Evolutionary conservation across 176 grass and related monocot genomes (phyloP), one percentile per base, ranked within the genome.

Genomic region (Avena atlantica): DNA sequence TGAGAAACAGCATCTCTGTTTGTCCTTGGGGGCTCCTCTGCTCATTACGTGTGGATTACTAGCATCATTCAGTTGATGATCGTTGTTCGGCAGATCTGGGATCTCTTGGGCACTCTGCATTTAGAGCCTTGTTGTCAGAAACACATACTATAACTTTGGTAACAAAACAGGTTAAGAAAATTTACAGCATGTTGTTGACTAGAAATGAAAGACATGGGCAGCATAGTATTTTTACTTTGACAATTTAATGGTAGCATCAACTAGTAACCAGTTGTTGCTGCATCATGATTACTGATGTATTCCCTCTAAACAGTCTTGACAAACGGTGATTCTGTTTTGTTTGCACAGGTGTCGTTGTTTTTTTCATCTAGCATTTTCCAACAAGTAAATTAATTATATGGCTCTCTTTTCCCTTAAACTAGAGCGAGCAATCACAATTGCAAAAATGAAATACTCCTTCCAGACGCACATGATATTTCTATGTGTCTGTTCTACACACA

Each of bases 1-100:
- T 15, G 79, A 79, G 73, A 90, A 90, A n/a, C 89, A 90, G 62
- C 89, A 86, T 51, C 72, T 83, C 47, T 83, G 89, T 83, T 82
- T 83, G 72, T 86, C 89, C 65, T 82, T 71, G 8, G 53, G 71
- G 70, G 48, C 79, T 71, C 56, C 72, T 87, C 82, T 78, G 21
- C 17, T 51, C 44, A 37, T 20, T 56, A 27, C 49, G 3, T 77
- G 50, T 56, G 50, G 50, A 17, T 56, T 52, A 3, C 50, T 77
- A 55, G 50, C 74, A 77, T 36, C 74, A 20, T 77, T 34, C 50
- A 77, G 49, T 77, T 2, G 25, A 56, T 56, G 74, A 77, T 56
- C 4, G 2, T 27, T 55, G 74, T 34, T 34, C 9, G 9, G 25
- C 49, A 29, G 25, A 56, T 77, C 31, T 56, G 27, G 15, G 9